A percentile compares a stretch with the other conserved stretches of the same genome.
phyloP scores from a whole-genome alignment of 2,329 filamentous ascomycete genomes.

The Curvularia spicifera region DNA sequence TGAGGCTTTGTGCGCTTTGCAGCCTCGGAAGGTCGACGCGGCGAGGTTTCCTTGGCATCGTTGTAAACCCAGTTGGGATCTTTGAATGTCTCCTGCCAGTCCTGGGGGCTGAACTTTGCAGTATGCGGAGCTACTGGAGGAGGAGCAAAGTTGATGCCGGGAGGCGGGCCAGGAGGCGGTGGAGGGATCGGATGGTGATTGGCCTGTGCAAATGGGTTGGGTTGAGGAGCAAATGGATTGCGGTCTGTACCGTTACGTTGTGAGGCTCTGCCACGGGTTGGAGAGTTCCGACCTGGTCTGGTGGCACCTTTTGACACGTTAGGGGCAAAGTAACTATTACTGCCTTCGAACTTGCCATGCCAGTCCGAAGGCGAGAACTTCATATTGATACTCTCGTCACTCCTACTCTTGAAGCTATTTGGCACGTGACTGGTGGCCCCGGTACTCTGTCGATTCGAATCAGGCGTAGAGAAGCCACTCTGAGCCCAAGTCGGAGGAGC shows the following conservation, averaged over 20 bases:
- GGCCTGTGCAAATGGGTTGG: slow-evolving; percentile 27
- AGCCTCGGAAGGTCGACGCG: slow-evolving; percentile 38
- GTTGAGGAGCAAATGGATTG: slow-evolving; percentile 20
- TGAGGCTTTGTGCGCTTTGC: slow-evolving; percentile 36
- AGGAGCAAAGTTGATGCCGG: slow-evolving; percentile 33
- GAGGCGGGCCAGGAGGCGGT: slow-evolving; percentile 39
- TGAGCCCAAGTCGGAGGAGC: slow-evolving; percentile 28
- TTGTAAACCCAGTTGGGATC: slow-evolving; percentile 50
- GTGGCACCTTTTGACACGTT: slow-evolving; percentile 33
- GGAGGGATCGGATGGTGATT: slow-evolving; percentile 37
- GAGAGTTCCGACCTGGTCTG: slow-evolving; percentile 39
- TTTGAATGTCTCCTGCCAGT: slow-evolving; percentile 54
- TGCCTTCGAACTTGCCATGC: slow-evolving; percentile 55
- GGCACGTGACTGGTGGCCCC: slow-evolving; percentile 28
- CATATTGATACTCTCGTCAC: slow-evolving; percentile 58
- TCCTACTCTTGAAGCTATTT: slow-evolving; percentile 52
- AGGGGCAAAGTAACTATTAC: slow-evolving; percentile 52
- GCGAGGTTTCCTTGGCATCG: slow-evolving; percentile 40
- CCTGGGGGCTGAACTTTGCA: slow-evolving; percentile 51
- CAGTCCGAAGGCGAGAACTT: slow-evolving; percentile 57
- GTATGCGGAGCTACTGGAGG: slow-evolving; percentile 31
- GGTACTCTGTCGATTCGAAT: slow-evolving; percentile 22
- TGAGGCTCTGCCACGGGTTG: slow-evolving; percentile 38
- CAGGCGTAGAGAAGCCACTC: slow-evolving; percentile 26
- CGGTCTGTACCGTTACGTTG: slow-evolving; percentile 34